These are phyloP conservation scores for Pogostemon cablin DNA, from an alignment of 257 asterid species.

Conservation along the genomic window DNA sequence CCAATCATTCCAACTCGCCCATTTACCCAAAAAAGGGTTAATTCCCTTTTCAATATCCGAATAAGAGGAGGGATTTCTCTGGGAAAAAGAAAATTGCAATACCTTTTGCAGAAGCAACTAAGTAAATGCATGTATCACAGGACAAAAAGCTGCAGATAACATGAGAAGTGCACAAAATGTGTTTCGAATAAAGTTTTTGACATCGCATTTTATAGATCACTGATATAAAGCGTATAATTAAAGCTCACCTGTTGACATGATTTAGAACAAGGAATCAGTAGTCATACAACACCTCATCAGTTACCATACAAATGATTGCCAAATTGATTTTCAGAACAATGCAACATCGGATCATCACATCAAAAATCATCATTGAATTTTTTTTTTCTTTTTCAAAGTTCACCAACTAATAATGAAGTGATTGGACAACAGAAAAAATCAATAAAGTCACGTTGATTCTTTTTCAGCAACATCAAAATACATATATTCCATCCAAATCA, in stretches of 20 bases:
- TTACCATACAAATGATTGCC: constrained; percentile 31
- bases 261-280: constrained; percentile 22
- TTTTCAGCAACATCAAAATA: constrained; percentile 26
- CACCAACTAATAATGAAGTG: constrained; percentile 19
- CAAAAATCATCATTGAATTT: constrained; percentile 21
- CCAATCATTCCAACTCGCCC: not conserved
- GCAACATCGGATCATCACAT: constrained; percentile 12
- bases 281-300: not conserved
- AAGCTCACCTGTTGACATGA: constrained; percentile 20
- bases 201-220: constrained; percentile 11
- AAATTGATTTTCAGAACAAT: constrained; percentile 2
- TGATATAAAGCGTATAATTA: constrained; percentile 14
- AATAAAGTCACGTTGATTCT: constrained; percentile 23
- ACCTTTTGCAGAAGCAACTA: constrained; percentile 2
- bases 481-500: constrained; percentile 29
- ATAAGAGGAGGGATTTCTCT: constrained; percentile 13
- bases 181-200: not conserved
- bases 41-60: not conserved
- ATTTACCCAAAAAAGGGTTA: constrained; percentile 4
- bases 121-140: constrained; percentile 15
- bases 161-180: constrained; percentile 10
- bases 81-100: not conserved
- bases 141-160: not conserved
- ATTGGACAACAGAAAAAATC: constrained; percentile 17
- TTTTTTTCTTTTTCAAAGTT: not conserved